Base-by-base conservation (phyloP, 805 yeast genomes). In the Candida rishiriensis region DNA sequence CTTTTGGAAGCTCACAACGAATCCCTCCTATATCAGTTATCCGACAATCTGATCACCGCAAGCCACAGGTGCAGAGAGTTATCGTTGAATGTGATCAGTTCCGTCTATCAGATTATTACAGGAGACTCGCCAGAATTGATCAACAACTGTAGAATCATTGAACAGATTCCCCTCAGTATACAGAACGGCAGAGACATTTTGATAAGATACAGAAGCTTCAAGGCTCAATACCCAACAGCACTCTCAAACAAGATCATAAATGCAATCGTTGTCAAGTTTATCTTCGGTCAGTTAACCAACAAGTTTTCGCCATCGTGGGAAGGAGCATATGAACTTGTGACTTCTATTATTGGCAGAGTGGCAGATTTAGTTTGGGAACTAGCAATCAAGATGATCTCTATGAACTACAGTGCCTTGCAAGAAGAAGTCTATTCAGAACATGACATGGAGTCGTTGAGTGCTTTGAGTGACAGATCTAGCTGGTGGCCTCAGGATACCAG, bases 221-320 rank as follows among this genome's bases (percentile, higher is more conserved):
- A 79, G 1, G 54, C 64, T 7, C 71, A 64, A 3, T 81, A 65
- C 55, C 55, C 64, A 35, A 56, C 60, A 13, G 48, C 49, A n/a
- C 36, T 39, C 1, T 38, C 59, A 3, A 66, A 65, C 26, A 51
- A 41, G 1, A 39, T 59, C 11, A 43, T 48, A 9, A 57, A 57
- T 52, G 10, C 63, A 50, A 47, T 73, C 13, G 70, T 77, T 29
- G 68, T 76, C 33, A 71, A 69, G 17, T 79, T 73, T 53, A 43
- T 80, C 33, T 74, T 85, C 52, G 98, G 98, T 30, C 72, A 85
- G 47, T 64, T 90, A 36, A 71, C 88, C 3, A 81, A 81, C 30
- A 76, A 78, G 46, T 88, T 91, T 53, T 85, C 88, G 44, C 98
- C 98, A 1, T 73, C 85, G 12, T 89, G 96, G 96, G 75, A 78